These are phyloP conservation scores for Colletotrichum truncatum DNA, from an alignment of 2,329 filamentous ascomycete genomes.

Conservation along the genomic window DNA sequence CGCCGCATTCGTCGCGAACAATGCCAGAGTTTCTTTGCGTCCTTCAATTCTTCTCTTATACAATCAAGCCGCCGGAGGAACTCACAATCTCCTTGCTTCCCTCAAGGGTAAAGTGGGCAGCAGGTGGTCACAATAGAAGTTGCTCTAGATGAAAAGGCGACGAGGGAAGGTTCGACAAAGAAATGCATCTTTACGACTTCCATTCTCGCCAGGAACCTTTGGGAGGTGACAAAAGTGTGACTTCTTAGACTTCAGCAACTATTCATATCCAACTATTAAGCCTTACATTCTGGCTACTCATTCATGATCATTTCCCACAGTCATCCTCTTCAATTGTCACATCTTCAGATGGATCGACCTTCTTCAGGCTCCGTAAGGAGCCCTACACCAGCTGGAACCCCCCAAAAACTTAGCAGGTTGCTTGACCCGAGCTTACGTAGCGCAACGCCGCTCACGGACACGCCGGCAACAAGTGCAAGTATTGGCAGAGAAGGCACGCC, in stretches of 20 bases:
- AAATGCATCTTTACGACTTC: slow-evolving; percentile 4
- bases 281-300: neutral
- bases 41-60: neutral
- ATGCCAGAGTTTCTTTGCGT: slow-evolving; percentile 3
- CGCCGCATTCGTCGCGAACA: slow-evolving; percentile 17
- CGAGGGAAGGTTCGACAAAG: slow-evolving; percentile 19
- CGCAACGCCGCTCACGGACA: slow-evolving; percentile 23
- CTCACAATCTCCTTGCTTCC: slow-evolving; percentile 9
- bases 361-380: slow-evolving; percentile 10
- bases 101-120: neutral
- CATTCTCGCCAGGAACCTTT: slow-evolving; percentile 9
- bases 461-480: slow-evolving; percentile 24
- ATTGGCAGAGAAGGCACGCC: slow-evolving; percentile 22
- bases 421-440: neutral
- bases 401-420: slow-evolving; percentile 2
- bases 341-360: slow-evolving; percentile 4
- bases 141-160: slow-evolving; percentile 19
- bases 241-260: neutral
- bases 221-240: slow-evolving; percentile 23
- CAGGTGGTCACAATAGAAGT: slow-evolving; percentile 12
- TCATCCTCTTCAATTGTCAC: neutral
- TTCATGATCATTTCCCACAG: neutral
- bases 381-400: slow-evolving; percentile 5
- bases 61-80: neutral
- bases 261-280: neutral